These are phyloP conservation scores for Ganoderma boninense DNA, from an alignment of 1,284 basidiomycete species.

Conservation along the genomic window DNA sequence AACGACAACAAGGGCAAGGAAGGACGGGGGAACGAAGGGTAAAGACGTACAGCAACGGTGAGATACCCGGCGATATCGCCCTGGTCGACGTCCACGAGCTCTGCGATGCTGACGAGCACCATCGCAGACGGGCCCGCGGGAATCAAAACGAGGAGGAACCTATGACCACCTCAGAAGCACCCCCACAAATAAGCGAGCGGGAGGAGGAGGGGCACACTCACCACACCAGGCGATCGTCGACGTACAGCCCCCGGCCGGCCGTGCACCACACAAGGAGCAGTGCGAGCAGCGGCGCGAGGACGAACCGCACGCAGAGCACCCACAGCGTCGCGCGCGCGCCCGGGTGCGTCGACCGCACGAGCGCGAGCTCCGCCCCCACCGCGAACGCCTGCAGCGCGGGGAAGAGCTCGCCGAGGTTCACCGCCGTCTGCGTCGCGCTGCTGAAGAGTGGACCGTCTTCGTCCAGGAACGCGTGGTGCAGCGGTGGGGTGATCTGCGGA, in stretches of 20 bases:
- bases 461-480: constrained; percentile 36
- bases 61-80: constrained; percentile 43
- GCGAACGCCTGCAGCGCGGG: constrained; percentile 43
- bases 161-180: constrained; percentile 16
- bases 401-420: constrained; percentile 43
- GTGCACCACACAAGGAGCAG: constrained; percentile 41
- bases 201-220: constrained; percentile 39
- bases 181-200: constrained; percentile 8
- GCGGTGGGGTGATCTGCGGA: constrained; percentile 36
- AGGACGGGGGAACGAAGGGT: neutral
- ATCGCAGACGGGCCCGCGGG: constrained; percentile 44
- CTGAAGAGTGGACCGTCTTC: constrained; percentile 38
- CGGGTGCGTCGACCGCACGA: constrained; percentile 36
- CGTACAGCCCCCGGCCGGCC: constrained; percentile 41
- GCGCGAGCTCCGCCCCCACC: constrained; percentile 42
- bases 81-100: constrained; percentile 41
- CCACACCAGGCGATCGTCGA: constrained; percentile 44
- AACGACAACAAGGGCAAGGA: neutral
- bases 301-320: constrained; percentile 40
- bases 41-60: constrained; percentile 39
- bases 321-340: constrained; percentile 34
- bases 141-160: constrained; percentile 44
- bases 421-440: constrained; percentile 37
- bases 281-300: constrained; percentile 40
- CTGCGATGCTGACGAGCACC: constrained; percentile 44